Conservation (phyloP, 2,329 filamentous ascomycete genomes). For the Pseudogymnoascus sp. region DNA sequence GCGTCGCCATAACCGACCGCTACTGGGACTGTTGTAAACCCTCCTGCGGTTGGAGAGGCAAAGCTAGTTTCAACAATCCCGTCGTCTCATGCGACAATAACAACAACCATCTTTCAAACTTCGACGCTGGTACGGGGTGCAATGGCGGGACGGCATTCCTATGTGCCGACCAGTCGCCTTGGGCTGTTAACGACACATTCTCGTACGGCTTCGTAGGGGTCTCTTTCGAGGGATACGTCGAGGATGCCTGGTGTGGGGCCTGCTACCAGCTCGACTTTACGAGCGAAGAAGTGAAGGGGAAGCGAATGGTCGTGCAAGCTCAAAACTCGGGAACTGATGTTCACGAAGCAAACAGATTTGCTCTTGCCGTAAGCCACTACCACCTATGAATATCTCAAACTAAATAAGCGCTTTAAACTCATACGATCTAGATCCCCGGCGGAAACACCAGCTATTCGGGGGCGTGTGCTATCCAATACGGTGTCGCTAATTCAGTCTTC, state of each 20-base stretch:
- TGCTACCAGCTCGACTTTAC: constrained; percentile 58
- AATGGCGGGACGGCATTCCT: constrained; percentile 44
- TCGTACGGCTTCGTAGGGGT: constrained; percentile 51
- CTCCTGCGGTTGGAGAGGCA: neutral
- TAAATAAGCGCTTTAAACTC: neutral
- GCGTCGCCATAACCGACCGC: neutral
- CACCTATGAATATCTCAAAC: neutral
- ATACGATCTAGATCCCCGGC: neutral
- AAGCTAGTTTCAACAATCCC: neutral
- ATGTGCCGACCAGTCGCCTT: constrained; percentile 46
- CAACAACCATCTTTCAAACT: neutral
- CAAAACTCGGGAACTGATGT: constrained; percentile 52
- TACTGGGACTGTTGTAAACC: neutral
- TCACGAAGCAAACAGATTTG: constrained; percentile 45
- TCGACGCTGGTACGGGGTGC: neutral
- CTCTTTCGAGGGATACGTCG: constrained; percentile 37
- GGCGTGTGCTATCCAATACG: neutral
- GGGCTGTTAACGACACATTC: constrained; percentile 42
- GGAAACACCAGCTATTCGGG: neutral
- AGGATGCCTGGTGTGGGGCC: constrained; percentile 43
- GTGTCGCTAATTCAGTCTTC: neutral
- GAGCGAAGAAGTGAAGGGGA: constrained; percentile 43
- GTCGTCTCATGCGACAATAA: neutral
- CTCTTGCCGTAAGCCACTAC: constrained; percentile 36
- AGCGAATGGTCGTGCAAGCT: constrained; percentile 54